A percentile compares a stretch with the other conserved stretches of the same genome.
Conservation (phyloP, 768 basidiomycete genomes). For the Lactarius hatsudake region DNA sequence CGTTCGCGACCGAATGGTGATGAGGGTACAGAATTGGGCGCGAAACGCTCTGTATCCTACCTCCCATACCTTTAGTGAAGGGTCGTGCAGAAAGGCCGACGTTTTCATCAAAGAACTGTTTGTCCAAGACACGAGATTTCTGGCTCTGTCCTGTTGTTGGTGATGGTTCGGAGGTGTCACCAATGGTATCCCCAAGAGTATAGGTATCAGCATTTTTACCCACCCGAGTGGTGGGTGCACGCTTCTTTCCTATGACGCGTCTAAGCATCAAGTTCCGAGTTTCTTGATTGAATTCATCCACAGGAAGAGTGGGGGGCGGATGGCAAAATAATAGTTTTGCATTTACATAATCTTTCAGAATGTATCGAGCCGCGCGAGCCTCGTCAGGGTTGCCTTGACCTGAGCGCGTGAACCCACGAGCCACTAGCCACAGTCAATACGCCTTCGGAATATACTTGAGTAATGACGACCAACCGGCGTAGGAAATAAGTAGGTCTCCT, state of each 20-base stretch:
- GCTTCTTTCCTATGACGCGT: constrained; percentile 74
- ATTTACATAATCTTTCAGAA: constrained; percentile 97
- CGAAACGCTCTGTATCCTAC: constrained; percentile 57
- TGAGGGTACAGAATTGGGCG: constrained; percentile 75
- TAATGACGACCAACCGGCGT: constrained; percentile 80
- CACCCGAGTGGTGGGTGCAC: constrained; percentile 84
- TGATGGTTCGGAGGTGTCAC: constrained; percentile 17
- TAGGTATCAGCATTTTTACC: constrained; percentile 80
- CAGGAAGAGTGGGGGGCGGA: constrained; percentile 70
- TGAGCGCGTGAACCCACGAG: constrained; percentile 85
- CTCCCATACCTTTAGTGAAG: constrained; percentile 58
- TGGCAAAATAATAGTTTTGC: constrained; percentile 90
- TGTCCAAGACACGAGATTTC: constrained; percentile 72
- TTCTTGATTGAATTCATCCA: constrained; percentile 70
- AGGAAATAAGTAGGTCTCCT: constrained; percentile 79
- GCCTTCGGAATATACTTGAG: neutral
- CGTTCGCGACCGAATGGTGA: constrained; percentile 74
- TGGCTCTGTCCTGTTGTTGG: constrained; percentile 33
- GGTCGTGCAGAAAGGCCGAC: constrained; percentile 54
- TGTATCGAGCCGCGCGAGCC: constrained; percentile 85
- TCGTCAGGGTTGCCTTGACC: constrained; percentile 98
- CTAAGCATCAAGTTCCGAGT: constrained; percentile 60
- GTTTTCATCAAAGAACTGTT: constrained; percentile 73
- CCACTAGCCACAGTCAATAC: constrained; percentile 53
- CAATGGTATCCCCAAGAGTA: constrained; percentile 14